A percentile compares a stretch with the other conserved stretches of the same genome.
phyloP scores from a whole-genome alignment of 768 basidiomycete genomes.

The Goffeauzyma gilvescens region DNA sequence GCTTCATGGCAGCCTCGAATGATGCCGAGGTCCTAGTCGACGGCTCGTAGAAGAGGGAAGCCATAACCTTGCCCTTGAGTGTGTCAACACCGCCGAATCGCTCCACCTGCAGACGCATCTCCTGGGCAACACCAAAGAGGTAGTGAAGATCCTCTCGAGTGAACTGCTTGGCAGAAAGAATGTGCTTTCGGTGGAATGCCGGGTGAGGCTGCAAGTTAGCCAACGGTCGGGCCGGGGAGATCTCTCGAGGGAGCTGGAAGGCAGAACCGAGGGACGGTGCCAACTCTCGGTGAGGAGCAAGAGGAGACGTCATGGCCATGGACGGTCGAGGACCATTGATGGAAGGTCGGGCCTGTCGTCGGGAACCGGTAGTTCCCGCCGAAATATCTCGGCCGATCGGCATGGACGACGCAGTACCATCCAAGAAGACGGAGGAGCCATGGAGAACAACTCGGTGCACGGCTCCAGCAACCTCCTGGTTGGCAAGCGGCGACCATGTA shows the following conservation, averaged over 20 bases:
- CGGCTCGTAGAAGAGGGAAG: slow-evolving; percentile 86
- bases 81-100: slow-evolving; percentile 72
- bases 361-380: slow-evolving; percentile 14
- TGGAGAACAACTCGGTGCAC: slow-evolving; percentile 83
- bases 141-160: slow-evolving; percentile 72
- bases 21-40: slow-evolving; percentile 89
- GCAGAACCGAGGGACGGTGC: slow-evolving; percentile 6
- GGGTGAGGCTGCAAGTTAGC: slow-evolving; percentile 48
- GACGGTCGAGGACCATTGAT: slow-evolving; percentile 18
- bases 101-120: slow-evolving; percentile 93
- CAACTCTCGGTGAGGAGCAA: slow-evolving; percentile 30
- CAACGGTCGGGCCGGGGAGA: slow-evolving; percentile 31
- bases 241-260: slow-evolving; percentile 17
- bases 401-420: slow-evolving; percentile 46
- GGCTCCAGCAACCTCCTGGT: slow-evolving; percentile 45
- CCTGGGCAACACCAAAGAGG: slow-evolving; percentile 81
- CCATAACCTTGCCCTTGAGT: slow-evolving; percentile 73
- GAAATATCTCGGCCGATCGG: slow-evolving; percentile 36
- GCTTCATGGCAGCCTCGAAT: slow-evolving; percentile 97
- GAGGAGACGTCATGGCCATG: slow-evolving; percentile 24
- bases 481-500: slow-evolving; percentile 69
- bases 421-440: slow-evolving; percentile 71
- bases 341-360: slow-evolving; percentile 16
- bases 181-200: slow-evolving; percentile 79
- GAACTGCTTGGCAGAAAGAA: slow-evolving; percentile 87